phyloP scores from a whole-genome alignment of 1,284 basidiomycete species.

The Melampsora allii-populina region DNA sequence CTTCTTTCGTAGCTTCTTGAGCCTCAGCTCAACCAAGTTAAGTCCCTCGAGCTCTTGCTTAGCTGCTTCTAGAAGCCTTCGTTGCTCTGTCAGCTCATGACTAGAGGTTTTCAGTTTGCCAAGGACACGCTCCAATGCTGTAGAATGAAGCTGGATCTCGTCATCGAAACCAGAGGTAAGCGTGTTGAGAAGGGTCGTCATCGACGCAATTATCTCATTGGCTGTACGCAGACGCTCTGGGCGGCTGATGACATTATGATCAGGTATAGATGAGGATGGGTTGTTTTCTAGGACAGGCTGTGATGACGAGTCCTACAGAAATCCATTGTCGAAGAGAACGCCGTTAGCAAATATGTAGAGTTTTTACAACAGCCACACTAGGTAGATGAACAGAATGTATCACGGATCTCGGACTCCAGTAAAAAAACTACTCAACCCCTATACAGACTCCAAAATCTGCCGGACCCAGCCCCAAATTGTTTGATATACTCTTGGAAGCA shows the following conservation, averaged over 20 bases:
- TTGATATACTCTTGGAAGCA: conserved; percentile 84
- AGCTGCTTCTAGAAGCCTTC: conserved; percentile 73
- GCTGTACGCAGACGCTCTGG: conserved; percentile 54
- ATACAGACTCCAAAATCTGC: conserved; percentile 90
- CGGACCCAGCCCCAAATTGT: conserved; percentile 87
- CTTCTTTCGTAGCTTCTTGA: conserved; percentile 75
- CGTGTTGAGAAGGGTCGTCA: conserved; percentile 73
- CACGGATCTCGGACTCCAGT: background rate
- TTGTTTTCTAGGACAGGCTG: too few relatives aligned
- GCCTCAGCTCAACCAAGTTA: conserved; percentile 70
- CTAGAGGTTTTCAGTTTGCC: conserved; percentile 83
- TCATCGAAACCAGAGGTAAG: conserved; percentile 72
- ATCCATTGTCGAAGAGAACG: background rate
- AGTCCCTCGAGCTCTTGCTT: conserved; percentile 68
- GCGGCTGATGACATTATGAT: too few relatives aligned
- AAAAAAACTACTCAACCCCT: conserved; percentile 60
- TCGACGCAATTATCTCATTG: conserved; percentile 68
- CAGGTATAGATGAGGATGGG: too few relatives aligned
- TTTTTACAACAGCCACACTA: background rate
- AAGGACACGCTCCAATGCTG: conserved; percentile 77
- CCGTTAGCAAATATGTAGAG: conserved; percentile 6
- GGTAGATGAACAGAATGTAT: background rate
- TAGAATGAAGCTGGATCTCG: conserved; percentile 83
- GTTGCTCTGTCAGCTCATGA: conserved; percentile 79
- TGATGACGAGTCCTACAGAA: too few relatives aligned